These are phyloP conservation scores for Ceratobasidium sp. DNA, from an alignment of 1,284 basidiomycete genomes.

Conservation along the genomic window DNA sequence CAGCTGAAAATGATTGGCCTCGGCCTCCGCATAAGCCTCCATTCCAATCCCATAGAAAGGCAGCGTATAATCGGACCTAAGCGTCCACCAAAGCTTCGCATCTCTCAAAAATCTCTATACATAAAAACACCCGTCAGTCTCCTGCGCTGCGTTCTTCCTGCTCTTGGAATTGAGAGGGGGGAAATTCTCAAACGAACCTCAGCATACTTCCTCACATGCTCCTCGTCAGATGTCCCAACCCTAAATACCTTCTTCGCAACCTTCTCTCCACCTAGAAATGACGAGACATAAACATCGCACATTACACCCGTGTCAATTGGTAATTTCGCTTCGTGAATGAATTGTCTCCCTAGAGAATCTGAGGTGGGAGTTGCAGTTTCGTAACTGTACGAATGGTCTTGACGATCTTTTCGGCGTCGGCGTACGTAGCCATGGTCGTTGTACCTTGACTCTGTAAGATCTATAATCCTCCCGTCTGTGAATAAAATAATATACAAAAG, in stretches of 20 bases:
- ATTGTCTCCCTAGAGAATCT: slow-evolving; percentile 19
- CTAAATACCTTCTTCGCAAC: slow-evolving; percentile 38
- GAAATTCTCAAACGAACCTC: not conserved
- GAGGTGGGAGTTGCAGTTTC: slow-evolving; percentile 15
- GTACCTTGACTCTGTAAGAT: not conserved
- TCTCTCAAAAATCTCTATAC: slow-evolving; percentile 8
- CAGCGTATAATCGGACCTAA: slow-evolving; percentile 35
- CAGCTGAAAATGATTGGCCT: slow-evolving; percentile 20
- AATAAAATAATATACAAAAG: not conserved
- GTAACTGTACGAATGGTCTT: slow-evolving; percentile 19
- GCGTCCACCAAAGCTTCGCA: slow-evolving; percentile 11
- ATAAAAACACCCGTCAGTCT: not conserved
- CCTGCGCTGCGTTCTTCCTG: no score
- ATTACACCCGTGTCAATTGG: slow-evolving; percentile 4
- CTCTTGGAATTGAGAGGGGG: no score
- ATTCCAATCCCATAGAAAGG: slow-evolving; percentile 39
- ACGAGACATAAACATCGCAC: slow-evolving; percentile 10
- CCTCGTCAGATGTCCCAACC: slow-evolving; percentile 5
- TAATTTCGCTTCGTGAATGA: not conserved
- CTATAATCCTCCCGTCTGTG: not conserved
- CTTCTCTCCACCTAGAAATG: slow-evolving; percentile 19
- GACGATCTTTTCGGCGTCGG: slow-evolving; percentile 5
- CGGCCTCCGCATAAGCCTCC: not conserved
- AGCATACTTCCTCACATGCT: slow-evolving; percentile 11
- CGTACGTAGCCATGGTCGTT: not conserved